Evolutionary conservation across 192 early-diverging fungal genomes (phyloP).

Genomic region (Coemansia erecta): DNA sequence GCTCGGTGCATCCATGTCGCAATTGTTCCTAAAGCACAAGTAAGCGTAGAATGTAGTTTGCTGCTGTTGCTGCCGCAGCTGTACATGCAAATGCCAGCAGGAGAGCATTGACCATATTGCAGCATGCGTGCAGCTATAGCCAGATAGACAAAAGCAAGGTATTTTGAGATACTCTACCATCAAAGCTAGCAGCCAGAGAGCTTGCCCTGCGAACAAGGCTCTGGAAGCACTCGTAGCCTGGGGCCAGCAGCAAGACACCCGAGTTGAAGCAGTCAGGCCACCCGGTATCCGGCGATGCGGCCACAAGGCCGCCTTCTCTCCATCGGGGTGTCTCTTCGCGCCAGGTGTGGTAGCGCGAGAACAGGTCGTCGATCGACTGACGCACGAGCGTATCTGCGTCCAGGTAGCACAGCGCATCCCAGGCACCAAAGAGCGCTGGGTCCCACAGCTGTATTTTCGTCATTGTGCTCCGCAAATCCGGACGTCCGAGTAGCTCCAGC

Average conservation of each 20-base stretch:
- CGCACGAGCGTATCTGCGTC: conserved; percentile 92
- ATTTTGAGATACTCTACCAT: conserved; percentile 59
- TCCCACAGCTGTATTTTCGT: conserved; percentile 90
- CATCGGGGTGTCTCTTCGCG: conserved; percentile 26
- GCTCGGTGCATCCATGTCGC: no score
- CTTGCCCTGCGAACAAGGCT: conserved; percentile 52
- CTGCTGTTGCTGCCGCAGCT: not conserved
- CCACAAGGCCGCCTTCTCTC: conserved; percentile 60
- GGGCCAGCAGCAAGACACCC: conserved; percentile 72
- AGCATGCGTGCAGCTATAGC: not conserved
- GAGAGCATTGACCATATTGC: not conserved
- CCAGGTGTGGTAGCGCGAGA: conserved; percentile 54
- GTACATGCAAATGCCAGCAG: conserved; percentile 1
- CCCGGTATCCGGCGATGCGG: conserved; percentile 87
- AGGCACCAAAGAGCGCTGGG: conserved; percentile 63
- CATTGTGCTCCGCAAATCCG: conserved; percentile 84
- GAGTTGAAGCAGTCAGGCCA: conserved; percentile 99
- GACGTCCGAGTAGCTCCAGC: conserved; percentile 73
- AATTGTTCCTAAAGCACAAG: not conserved
- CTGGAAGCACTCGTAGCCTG: conserved; percentile 60
- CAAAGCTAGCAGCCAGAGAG: conserved; percentile 64
- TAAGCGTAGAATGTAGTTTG: not conserved
- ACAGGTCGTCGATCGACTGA: conserved; percentile 78
- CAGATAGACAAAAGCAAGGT: not conserved
- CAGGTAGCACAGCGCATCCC: conserved; percentile 70